Evolutionary conservation across 768 basidiomycete genomes (phyloP).

Genomic region (Candolleomyces eurysporus): DNA sequence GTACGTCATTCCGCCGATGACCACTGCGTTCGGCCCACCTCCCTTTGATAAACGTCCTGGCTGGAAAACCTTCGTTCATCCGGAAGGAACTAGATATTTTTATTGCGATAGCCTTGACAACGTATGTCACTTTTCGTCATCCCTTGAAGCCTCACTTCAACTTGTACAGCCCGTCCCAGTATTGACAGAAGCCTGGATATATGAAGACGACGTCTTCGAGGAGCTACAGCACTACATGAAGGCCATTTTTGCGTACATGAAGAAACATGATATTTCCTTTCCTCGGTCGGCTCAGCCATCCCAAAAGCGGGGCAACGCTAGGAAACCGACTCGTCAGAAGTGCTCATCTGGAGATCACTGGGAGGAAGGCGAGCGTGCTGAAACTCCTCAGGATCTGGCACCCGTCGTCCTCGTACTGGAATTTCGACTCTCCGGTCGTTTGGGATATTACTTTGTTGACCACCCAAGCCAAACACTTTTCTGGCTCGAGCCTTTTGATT

Average conservation of each 20-base stretch:
- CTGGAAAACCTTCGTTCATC: constrained; percentile 15
- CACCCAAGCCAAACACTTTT: constrained; percentile 43
- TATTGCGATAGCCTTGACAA: constrained; percentile 14
- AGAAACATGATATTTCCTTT: constrained; percentile 10
- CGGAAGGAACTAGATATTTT: constrained; percentile 27
- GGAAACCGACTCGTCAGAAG: neutral
- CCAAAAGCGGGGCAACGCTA: neutral
- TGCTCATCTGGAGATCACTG: too few relatives aligned
- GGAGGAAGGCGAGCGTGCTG: neutral
- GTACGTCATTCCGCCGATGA: neutral
- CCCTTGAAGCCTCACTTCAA: neutral
- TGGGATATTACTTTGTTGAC: constrained; percentile 52
- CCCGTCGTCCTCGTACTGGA: constrained; percentile 16
- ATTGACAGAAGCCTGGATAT: constrained; percentile 26
- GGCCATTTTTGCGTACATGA: constrained; percentile 13
- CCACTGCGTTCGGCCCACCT: constrained; percentile 37
- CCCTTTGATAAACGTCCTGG: constrained; percentile 37
- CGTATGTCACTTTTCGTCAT: neutral
- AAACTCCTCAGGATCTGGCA: neutral
- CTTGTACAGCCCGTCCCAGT: constrained; percentile 14
- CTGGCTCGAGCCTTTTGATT: constrained; percentile 48
- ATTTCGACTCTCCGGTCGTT: constrained; percentile 10
- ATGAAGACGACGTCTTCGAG: constrained; percentile 10
- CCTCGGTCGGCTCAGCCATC: constrained; percentile 5
- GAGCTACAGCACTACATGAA: constrained; percentile 16